phyloP scores from a whole-genome alignment of 2,329 filamentous ascomycete species.

The Clonostachys byssicola region DNA sequence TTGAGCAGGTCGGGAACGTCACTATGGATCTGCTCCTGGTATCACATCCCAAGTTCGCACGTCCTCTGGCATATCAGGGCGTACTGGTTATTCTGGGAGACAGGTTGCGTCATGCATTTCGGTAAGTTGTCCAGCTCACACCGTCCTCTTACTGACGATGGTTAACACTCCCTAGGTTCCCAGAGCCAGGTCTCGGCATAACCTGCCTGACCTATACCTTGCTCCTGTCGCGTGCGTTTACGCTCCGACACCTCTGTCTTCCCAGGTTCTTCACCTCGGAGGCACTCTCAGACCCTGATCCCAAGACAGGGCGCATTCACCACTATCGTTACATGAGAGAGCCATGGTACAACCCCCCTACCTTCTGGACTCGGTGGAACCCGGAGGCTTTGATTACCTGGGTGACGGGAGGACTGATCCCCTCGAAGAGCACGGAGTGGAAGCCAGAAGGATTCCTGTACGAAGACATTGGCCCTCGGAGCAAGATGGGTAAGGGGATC shows the following conservation, averaged over 20 bases:
- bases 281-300: conserved; percentile 42
- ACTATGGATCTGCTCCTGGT: conserved; percentile 59
- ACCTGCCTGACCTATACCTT: conserved; percentile 35
- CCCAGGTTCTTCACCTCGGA: conserved; percentile 45
- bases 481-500: conserved; percentile 45
- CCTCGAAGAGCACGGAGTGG: conserved; percentile 28
- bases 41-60: conserved; percentile 38
- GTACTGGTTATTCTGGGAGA: conserved; percentile 60
- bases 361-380: conserved; percentile 59
- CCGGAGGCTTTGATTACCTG: conserved; percentile 45
- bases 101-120: conserved; percentile 59
- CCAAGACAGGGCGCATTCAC: conserved; percentile 46
- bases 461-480: conserved; percentile 58
- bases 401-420: conserved; percentile 36
- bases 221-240: conserved; percentile 47
- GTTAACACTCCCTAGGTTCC: conserved; percentile 24
- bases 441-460: conserved; percentile 48
- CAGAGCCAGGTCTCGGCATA: conserved; percentile 32
- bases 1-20: conserved; percentile 49
- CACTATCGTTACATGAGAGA: conserved; percentile 50
- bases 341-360: conserved; percentile 61
- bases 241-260: conserved; percentile 53
- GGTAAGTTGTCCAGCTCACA: conserved; percentile 35
- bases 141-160: neutral
- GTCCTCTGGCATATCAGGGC: conserved; percentile 42